These are phyloP conservation scores for Carallia pectinifolia DNA, from an alignment of 345 rosid genomes.

Conservation along the genomic window DNA sequence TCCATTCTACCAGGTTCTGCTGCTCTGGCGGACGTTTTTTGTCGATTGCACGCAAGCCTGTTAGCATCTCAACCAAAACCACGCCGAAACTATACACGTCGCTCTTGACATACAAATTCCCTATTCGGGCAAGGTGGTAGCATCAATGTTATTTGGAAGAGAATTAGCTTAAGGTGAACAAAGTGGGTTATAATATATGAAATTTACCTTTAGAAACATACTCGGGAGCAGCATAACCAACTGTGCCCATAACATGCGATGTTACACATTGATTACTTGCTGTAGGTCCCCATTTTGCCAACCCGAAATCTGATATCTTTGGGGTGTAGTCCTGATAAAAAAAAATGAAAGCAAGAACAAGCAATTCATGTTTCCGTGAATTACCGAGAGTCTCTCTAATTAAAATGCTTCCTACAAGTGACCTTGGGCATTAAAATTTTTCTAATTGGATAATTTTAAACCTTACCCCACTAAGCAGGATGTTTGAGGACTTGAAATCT, in stretches of 20 bases:
- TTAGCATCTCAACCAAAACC: constrained; percentile 4
- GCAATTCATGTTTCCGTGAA: no score
- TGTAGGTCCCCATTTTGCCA: not conserved
- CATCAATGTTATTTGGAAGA: not conserved
- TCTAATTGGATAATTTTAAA: no score
- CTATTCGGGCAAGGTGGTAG: not conserved
- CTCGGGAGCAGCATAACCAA: constrained; percentile 2
- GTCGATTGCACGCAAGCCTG: not conserved
- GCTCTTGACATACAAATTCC: constrained; percentile 1
- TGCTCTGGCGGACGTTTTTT: not conserved
- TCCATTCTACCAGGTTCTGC: not conserved
- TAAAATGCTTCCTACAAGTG: no score
- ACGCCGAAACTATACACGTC: constrained; percentile 2
- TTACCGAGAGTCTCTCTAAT: no score
- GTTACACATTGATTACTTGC: not conserved
- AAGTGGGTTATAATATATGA: no score
- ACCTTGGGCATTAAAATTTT: no score
- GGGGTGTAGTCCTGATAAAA: not conserved
- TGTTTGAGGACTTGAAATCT: not conserved
- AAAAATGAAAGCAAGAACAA: no score
- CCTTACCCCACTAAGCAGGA: not conserved
- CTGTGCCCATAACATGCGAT: not conserved
- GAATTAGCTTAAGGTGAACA: no score
- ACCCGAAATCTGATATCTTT: constrained; percentile 1
- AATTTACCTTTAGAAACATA: not conserved